phyloP scores from a whole-genome alignment of 148 eudicot genomes.

The Rhododendron ovatum region DNA sequence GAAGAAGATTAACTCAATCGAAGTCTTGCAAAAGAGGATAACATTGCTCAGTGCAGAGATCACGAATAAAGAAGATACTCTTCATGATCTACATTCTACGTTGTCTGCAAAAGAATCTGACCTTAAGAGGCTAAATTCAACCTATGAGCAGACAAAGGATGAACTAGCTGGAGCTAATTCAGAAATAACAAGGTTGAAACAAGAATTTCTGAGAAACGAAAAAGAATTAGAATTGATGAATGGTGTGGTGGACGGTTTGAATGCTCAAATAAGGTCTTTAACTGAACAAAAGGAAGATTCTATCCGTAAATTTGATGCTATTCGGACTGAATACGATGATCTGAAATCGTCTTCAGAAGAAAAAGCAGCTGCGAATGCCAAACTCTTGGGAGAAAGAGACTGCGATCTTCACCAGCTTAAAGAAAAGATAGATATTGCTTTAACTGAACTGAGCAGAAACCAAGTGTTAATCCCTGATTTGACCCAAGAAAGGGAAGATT shows the following conservation, averaged over 20 bases:
- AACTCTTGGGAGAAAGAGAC: slow-evolving; percentile 50
- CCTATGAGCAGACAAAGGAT: slow-evolving; percentile 36
- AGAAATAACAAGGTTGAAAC: slow-evolving; percentile 37
- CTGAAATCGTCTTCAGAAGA: slow-evolving; percentile 39
- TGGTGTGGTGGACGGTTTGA: slow-evolving; percentile 35
- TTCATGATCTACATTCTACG: slow-evolving; percentile 36
- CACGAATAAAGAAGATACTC: slow-evolving; percentile 53
- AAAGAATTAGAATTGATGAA: slow-evolving; percentile 51
- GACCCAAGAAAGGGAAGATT: slow-evolving; percentile 47
- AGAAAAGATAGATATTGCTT: slow-evolving; percentile 36
- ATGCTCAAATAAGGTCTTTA: slow-evolving; percentile 37
- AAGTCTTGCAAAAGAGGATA: slow-evolving; percentile 53
- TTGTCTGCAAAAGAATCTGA: slow-evolving; percentile 52
- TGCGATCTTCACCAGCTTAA: slow-evolving; percentile 38
- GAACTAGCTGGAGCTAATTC: slow-evolving; percentile 38
- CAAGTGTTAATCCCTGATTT: slow-evolving; percentile 44
- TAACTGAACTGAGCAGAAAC: slow-evolving; percentile 33
- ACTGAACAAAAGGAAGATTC: slow-evolving; percentile 41
- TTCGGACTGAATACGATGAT: slow-evolving; percentile 36
- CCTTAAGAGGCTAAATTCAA: slow-evolving; percentile 30
- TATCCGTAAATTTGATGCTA: slow-evolving; percentile 27
- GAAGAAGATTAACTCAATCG: slow-evolving; percentile 49
- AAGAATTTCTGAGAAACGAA: slow-evolving; percentile 30
- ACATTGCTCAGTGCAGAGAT: slow-evolving; percentile 55
- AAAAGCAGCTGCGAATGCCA: slow-evolving; percentile 51